Evolutionary conservation across 129 eudicot species (phyloP).

Genomic region (Flaveria robusta): DNA sequence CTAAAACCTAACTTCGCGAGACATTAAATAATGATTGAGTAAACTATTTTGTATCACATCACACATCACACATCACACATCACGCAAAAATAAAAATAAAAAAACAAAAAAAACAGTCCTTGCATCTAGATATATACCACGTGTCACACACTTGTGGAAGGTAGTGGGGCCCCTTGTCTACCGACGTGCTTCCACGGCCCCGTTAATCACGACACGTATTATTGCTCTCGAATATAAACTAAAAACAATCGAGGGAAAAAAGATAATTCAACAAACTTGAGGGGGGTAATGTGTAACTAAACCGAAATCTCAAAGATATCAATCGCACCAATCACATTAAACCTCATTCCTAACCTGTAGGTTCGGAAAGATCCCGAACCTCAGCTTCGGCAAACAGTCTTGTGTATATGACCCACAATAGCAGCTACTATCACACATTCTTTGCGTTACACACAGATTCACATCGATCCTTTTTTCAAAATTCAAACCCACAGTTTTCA

Average conservation of each 20-base stretch:
- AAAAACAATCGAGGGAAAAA: not conserved
- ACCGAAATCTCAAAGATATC: not conserved
- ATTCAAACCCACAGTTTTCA: constrained; percentile 9
- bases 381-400: constrained; percentile 23
- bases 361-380: constrained; percentile 21
- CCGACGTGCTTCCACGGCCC: constrained; percentile 39
- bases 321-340: constrained; percentile 4
- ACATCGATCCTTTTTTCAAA: not conserved
- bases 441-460: constrained; percentile 37
- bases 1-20: not conserved
- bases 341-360: constrained; percentile 13
- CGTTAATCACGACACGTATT: constrained; percentile 23
- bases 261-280: not conserved
- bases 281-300: constrained; percentile 2
- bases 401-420: constrained; percentile 28
- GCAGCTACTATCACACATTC: constrained; percentile 19
- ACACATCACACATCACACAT: too few relatives aligned
- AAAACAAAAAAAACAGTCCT: too few relatives aligned
- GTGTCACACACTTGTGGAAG: not conserved
- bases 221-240: not conserved
- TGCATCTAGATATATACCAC: not conserved
- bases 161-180: constrained; percentile 6
- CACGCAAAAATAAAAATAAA: not conserved
- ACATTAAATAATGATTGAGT: not conserved
- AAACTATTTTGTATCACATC: too few relatives aligned